Base-by-base conservation (phyloP, 495 filamentous ascomycete species). In the Clavariopsis aquatica region DNA sequence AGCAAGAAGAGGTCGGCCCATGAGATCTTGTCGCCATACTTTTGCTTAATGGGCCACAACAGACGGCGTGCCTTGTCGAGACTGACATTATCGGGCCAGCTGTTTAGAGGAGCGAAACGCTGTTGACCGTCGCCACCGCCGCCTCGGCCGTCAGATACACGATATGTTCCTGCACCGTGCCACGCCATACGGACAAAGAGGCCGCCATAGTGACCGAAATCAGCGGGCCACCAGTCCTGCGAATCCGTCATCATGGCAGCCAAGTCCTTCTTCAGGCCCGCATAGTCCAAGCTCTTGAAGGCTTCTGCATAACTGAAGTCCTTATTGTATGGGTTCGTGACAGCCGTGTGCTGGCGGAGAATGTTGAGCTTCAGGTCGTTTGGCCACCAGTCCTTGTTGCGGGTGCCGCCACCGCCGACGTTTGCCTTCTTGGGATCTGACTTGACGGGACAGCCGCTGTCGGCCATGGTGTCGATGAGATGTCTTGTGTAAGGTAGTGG, bases 21-120 rank as follows among this genome's bases (percentile, higher is more conserved):
- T 4, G 87, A 90, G 73, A 90, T 87, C 80, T 88, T 89, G 82
- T 83, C 82, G 73, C 87, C 87, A 71, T 90, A 90, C 81, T 90
- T 90, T 69, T 89, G 86, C 79, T 90, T 90, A 77, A 90, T 84
- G 69, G 87, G 87, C 87, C 87, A 90, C 56, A 90, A 75, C 61
- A 90, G 82, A 64, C 87, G 87, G 55, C 87, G 87, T 36, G 86
- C 87, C 82, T 90, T 90, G 82, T 90, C 87, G 52, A 90, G 81
- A 68, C 79, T 84, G 64, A 85, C 86, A 65, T 90, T 90, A 78
- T 90, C 87, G 60, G 87, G 87, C 87, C 87, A 90, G 79, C 84
- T 87, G 85, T 90, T 90, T 69, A 90, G 83, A 12, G 87, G 87
- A 17, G 87, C 87, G 66, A 90, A 89, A 31, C 87, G 84, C 76